Percentiles rank a stretch among this genome's conserved stretches.
These are phyloP conservation scores for Vicia sativa DNA, from an alignment of 306 rosid genomes.

Conservation along the genomic window DNA sequence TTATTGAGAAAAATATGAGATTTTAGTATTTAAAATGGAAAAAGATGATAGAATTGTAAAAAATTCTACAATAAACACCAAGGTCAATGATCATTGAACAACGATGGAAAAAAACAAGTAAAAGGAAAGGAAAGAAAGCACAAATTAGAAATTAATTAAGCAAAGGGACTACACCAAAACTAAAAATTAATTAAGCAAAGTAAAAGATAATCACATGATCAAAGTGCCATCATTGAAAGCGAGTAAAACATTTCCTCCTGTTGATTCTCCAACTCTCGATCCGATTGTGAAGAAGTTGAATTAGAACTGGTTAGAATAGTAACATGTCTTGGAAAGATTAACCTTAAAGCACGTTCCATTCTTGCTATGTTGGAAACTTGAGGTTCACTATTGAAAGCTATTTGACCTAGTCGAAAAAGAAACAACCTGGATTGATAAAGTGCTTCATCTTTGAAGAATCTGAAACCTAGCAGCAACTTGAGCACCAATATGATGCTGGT, in stretches of 20 bases:
- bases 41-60: too few relatives aligned
- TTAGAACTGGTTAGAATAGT: not conserved
- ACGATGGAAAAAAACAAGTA: not conserved
- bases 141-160: not conserved
- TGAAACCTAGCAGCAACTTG: slow-evolving; percentile 45
- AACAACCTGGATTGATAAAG: slow-evolving; percentile 48
- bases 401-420: slow-evolving; percentile 56
- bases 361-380: slow-evolving; percentile 11
- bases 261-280: not conserved
- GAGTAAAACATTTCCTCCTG: slow-evolving; percentile 3
- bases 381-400: slow-evolving; percentile 31
- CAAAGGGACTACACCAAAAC: not conserved
- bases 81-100: slow-evolving; percentile 7
- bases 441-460: slow-evolving; percentile 38
- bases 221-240: slow-evolving; percentile 3
- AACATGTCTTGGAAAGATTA: slow-evolving; percentile 10
- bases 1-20: too few relatives aligned
- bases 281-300: not conserved
- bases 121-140: not conserved
- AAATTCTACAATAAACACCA: not conserved
- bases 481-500: slow-evolving; percentile 29
- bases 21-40: too few relatives aligned
- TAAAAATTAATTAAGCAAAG: not conserved
- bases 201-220: not conserved
- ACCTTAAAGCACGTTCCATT: slow-evolving; percentile 50